Evolutionary conservation across 495 filamentous ascomycete species (phyloP), one percentile per base, ranked within the genome.

Genomic region (Viridothelium virens): DNA sequence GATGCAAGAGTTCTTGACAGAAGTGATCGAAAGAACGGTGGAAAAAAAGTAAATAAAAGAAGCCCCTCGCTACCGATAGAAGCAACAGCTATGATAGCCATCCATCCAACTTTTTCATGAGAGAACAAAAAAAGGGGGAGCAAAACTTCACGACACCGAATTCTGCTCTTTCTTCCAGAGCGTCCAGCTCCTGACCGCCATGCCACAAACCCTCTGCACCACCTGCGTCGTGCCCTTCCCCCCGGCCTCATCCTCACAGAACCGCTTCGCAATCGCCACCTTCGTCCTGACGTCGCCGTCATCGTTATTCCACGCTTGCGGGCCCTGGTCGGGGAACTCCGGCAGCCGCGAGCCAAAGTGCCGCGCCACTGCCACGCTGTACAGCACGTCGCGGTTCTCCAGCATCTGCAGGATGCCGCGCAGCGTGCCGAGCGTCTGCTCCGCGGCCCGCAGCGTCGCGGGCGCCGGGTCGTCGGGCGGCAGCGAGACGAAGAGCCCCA

Each of bases 301-400:
- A 69, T 88, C 86, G 2, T 88, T 81, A 66, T 82, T 84, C 61
- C 83, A 81, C 10, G 85, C 80, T 38, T 77, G 84, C 56, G 71
- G 82, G 71, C 81, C 79, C 73, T 77, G 86, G 72, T 80, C 85
- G 69, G 82, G 85, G 71, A 81, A 89, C 64, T 80, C 90, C 47
- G 80, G 82, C 74, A 88, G 84, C 18, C 86, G 84, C 46, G 84
- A 82, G 37, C 90, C 87, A 46, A 90, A 81, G 68, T 90, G 85
- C 25, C 91, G 85, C 10, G 87, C 85, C 63, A 96, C 85, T 34
- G 89, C 89, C 66, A 96, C 87, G 12, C 90, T 93, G 74, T 96
- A 96, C 39, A 96, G 82, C 7, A 95, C 90, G 69, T 96, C 92
- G n/a, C 92, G 86, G 71, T 92, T 93, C 78, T 96, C 92, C 25